Percentiles rank a stretch among this genome's conserved stretches.
phyloP scores from a whole-genome alignment of 2,329 filamentous ascomycete species.

The Chlorencoelia australis region DNA sequence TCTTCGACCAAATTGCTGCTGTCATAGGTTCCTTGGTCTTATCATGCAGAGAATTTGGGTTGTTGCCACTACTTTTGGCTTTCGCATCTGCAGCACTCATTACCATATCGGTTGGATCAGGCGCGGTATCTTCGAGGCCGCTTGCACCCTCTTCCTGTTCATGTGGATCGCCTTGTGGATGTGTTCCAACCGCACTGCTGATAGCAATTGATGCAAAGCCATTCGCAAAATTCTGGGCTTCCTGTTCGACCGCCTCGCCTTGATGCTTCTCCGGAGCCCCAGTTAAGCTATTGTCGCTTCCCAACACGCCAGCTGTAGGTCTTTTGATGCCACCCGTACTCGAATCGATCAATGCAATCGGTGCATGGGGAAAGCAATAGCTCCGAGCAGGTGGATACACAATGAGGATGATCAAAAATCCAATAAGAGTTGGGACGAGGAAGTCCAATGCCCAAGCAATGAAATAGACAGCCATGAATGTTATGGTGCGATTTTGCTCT shows the following conservation, averaged over 20 bases:
- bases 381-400: conserved; percentile 51
- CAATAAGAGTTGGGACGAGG: conserved; percentile 50
- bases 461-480: conserved; percentile 47
- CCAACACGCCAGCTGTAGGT: conserved; percentile 64
- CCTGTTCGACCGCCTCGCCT: conserved; percentile 74
- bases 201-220: conserved; percentile 63
- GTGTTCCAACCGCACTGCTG: conserved; percentile 66
- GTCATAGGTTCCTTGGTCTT: conserved; percentile 73
- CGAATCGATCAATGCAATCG: conserved; percentile 59
- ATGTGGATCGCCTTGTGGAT: conserved; percentile 53
- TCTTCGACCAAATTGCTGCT: conserved; percentile 66
- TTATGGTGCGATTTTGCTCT: conserved; percentile 57
- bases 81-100: conserved; percentile 41
- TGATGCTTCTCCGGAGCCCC: conserved; percentile 76
- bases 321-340: conserved; percentile 68
- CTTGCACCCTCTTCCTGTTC: conserved; percentile 13
- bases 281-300: conserved; percentile 66
- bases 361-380: conserved; percentile 66
- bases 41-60: conserved; percentile 46
- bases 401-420: conserved; percentile 54
- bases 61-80: conserved; percentile 39
- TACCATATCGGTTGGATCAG: conserved; percentile 51
- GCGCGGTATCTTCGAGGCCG: conserved; percentile 39
- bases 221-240: conserved; percentile 72
- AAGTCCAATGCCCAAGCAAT: conserved; percentile 64